Evolutionary conservation across 345 rosid species (phyloP).

Genomic region (Lagerstroemia speciosa): DNA sequence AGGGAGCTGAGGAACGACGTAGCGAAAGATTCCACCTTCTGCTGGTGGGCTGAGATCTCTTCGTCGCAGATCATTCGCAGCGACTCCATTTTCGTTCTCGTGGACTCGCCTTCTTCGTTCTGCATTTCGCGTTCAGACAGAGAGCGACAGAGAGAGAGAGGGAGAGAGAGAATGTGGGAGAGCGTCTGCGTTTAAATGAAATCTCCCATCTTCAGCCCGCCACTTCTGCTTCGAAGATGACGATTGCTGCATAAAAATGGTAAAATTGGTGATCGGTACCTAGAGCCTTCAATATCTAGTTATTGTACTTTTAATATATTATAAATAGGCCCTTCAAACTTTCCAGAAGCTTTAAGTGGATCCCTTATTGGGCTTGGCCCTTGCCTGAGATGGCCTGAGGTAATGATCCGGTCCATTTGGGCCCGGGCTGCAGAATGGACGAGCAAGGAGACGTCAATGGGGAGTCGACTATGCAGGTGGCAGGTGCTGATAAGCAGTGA

Average conservation of each 20-base stretch:
- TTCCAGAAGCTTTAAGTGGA: too few species aligned
- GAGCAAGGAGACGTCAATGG: background rate
- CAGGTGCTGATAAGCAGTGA: background rate
- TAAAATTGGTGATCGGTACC: background rate
- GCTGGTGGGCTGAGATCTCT: slow-evolving; percentile 30
- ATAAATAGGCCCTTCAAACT: too few species aligned
- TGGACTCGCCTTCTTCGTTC: slow-evolving; percentile 22
- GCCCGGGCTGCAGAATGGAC: background rate
- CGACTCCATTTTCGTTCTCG: slow-evolving; percentile 44
- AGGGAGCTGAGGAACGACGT: slow-evolving; percentile 37
- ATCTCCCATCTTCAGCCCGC: too few species aligned
- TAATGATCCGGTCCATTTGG: too few species aligned
- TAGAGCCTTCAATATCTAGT: too few species aligned
- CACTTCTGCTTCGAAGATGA: too few species aligned
- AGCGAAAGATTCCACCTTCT: slow-evolving; percentile 37
- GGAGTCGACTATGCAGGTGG: background rate
- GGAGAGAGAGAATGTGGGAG: too few species aligned
- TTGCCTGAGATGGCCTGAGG: too few species aligned
- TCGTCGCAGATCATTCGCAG: slow-evolving; percentile 33
- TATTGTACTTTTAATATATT: too few species aligned
- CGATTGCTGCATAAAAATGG: background rate
- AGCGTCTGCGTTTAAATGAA: too few species aligned
- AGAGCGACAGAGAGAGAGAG: too few species aligned
- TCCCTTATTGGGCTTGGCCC: too few species aligned
- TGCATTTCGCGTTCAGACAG: slow-evolving; percentile 11